phyloP scores from a whole-genome alignment of 176 grass and related monocot genomes.

The Juncus effusus region DNA sequence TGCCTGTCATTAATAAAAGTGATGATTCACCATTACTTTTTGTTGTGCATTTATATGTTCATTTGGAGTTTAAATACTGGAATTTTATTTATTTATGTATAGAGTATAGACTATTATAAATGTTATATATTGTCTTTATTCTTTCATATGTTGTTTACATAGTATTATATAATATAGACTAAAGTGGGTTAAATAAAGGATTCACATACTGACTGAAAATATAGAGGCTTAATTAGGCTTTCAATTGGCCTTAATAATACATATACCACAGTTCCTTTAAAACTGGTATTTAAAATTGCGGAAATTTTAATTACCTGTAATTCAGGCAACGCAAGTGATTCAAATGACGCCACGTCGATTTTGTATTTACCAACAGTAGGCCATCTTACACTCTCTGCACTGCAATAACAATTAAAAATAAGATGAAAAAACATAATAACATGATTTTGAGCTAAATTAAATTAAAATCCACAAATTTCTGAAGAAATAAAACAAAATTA shows the following conservation, averaged over 20 bases:
- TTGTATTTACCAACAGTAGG: slow-evolving; percentile 90
- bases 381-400: slow-evolving; percentile 68
- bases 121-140: no score
- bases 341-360: slow-evolving; percentile 78
- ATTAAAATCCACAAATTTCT: background rate
- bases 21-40: no score
- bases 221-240: no score
- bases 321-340: slow-evolving; percentile 75
- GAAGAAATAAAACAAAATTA: slow-evolving; percentile 17
- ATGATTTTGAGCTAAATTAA: background rate
- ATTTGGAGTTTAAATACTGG: background rate
- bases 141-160: no score
- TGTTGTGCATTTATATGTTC: no score
- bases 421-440: slow-evolving; percentile 9
- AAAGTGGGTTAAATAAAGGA: no score
- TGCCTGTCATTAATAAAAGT: no score
- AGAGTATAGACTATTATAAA: no score
- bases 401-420: slow-evolving; percentile 23
- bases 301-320: slow-evolving; percentile 48
- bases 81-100: no score
- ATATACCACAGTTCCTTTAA: background rate
- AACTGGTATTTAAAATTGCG: background rate
- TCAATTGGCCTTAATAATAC: background rate
- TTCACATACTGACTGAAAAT: no score
- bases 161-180: no score